Evolutionary conservation across 345 rosid genomes (phyloP).

Genomic region (Linum tenue): DNA sequence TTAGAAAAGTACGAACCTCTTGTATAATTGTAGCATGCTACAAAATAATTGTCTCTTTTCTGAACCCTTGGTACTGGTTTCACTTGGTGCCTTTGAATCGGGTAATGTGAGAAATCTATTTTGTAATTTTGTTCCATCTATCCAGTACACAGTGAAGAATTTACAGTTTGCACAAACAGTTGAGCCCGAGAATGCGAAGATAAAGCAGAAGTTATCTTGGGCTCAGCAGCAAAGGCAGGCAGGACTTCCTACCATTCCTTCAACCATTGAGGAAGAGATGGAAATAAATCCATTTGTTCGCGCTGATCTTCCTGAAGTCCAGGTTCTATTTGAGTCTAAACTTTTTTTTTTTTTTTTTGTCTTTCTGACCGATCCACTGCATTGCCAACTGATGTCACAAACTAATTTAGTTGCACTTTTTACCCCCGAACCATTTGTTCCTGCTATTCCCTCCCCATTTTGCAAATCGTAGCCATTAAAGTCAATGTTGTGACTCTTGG

Average conservation of each 20-base stretch:
- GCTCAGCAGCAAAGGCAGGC: conserved; percentile 62
- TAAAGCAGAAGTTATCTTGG: conserved; percentile 67
- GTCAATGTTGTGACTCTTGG: background rate
- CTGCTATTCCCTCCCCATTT: background rate
- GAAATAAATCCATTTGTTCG: conserved; percentile 88
- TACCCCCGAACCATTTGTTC: background rate
- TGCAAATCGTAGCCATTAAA: background rate
- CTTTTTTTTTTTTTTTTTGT: no score
- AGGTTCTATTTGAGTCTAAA: conserved; percentile 19
- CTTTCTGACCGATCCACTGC: no score
- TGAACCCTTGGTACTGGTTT: no score
- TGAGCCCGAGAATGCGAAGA: conserved; percentile 62
- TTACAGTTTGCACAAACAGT: conserved; percentile 69
- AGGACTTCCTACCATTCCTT: conserved; percentile 75
- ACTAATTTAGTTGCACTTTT: no score
- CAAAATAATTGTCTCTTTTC: no score
- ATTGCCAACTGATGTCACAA: no score
- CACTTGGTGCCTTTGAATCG: no score
- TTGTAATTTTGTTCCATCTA: conserved; percentile 5
- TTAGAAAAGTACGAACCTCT: no score
- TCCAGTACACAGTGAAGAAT: conserved; percentile 88
- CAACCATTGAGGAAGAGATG: conserved; percentile 75
- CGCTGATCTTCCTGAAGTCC: conserved; percentile 50
- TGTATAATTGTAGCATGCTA: no score
- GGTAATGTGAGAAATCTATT: background rate